Percentiles rank a stretch among this genome's conserved stretches.
These are phyloP conservation scores for Saccharum hybrid DNA, from an alignment of 202 grass and related monocot species.

Conservation along the genomic window DNA sequence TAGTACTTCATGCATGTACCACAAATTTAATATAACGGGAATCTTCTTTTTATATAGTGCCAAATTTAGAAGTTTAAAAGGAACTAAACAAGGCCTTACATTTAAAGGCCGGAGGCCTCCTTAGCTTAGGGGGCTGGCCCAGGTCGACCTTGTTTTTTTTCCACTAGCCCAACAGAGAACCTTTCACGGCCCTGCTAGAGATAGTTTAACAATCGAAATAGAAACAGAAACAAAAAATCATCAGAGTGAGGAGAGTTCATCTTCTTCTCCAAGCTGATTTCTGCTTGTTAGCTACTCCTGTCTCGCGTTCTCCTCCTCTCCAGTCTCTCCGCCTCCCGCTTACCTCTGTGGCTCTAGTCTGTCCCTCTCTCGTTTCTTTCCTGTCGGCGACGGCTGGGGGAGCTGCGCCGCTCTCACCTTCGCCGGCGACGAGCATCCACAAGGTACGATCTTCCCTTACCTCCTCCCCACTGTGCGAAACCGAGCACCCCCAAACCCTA, in stretches of 20 bases:
- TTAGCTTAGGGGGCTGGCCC: not conserved
- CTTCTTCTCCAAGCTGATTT: conserved; percentile 6
- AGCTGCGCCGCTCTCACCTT: not conserved
- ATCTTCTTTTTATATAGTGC: too few species aligned
- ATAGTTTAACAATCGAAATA: not conserved
- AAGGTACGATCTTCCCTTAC: not conserved
- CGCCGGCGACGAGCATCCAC: not conserved
- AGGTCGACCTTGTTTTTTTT: not conserved
- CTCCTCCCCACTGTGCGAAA: not conserved
- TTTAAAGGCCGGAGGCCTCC: too few species aligned
- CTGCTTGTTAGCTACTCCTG: not conserved
- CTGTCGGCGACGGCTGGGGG: not conserved
- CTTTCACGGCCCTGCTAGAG: not conserved
- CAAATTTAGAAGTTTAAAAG: too few species aligned
- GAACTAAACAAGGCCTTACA: too few species aligned
- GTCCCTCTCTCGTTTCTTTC: not conserved
- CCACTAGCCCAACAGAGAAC: not conserved
- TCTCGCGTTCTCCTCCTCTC: not conserved
- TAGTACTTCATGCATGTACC: too few species aligned
- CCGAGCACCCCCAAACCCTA: not conserved
- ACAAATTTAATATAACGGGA: too few species aligned
- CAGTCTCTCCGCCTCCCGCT: not conserved
- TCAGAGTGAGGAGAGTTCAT: not conserved
- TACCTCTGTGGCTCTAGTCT: not conserved
- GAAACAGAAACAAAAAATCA: not conserved